Conservation (phyloP, 345 rosid genomes). For the Viola odorata region DNA sequence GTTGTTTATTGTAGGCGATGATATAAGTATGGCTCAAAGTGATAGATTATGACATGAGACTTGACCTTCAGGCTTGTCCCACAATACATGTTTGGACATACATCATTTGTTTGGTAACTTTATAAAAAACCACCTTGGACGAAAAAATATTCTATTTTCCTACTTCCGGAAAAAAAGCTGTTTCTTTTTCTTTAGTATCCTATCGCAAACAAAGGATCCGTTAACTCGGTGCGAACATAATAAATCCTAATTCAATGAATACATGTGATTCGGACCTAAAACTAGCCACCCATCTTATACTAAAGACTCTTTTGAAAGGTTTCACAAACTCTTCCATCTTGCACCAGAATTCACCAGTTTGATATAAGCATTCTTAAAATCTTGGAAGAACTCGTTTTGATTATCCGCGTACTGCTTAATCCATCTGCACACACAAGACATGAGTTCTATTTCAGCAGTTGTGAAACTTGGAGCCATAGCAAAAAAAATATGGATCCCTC, state of each 20-base stretch:
- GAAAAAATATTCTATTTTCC: background rate
- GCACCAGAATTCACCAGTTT: conserved; percentile 82
- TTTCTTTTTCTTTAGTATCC: background rate
- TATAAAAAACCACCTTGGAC: too few species aligned
- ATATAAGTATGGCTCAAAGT: background rate
- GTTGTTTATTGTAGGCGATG: background rate
- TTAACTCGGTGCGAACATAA: too few species aligned
- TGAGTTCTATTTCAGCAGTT: background rate
- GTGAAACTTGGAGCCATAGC: background rate
- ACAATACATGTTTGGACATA: background rate
- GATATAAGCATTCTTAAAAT: conserved; percentile 66
- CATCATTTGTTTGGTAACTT: background rate
- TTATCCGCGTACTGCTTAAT: conserved; percentile 56
- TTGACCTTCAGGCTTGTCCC: background rate
- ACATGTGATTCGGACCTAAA: too few species aligned
- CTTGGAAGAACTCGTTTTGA: conserved; percentile 63
- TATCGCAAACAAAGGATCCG: too few species aligned
- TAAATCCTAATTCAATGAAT: too few species aligned
- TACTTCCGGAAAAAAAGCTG: background rate
- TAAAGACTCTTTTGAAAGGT: too few species aligned
- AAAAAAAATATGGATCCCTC: background rate
- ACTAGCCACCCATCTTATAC: too few species aligned
- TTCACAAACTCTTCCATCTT: conserved; percentile 51
- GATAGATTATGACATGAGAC: background rate
- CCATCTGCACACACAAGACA: conserved; percentile 47